phyloP scores from a whole-genome alignment of 2,329 filamentous ascomycete species.

The Bipolaris gigantea region DNA sequence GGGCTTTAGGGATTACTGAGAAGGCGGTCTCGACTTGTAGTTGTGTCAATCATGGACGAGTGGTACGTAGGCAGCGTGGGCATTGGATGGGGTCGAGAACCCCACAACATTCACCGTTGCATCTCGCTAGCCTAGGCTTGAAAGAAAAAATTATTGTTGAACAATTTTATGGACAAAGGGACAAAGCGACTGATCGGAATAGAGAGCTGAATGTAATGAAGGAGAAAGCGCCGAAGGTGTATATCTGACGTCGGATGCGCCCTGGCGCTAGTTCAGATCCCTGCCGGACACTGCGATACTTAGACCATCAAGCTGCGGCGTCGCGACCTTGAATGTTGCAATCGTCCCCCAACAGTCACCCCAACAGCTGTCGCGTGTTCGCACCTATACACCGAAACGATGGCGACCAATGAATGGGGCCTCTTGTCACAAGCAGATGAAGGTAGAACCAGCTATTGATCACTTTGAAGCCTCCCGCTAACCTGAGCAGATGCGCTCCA shows the following conservation, averaged over 20 bases:
- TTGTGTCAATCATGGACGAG: conserved; percentile 10
- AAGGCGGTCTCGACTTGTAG: conserved; percentile 2
- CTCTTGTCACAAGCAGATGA: conserved; percentile 75
- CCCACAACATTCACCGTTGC: conserved; percentile 8
- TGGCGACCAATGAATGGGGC: conserved; percentile 59
- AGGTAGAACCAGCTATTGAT: conserved; percentile 33
- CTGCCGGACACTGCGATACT: conserved; percentile 4
- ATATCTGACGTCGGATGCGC: conserved; percentile 17
- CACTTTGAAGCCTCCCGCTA: conserved; percentile 7
- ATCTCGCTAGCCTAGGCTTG: conserved; percentile 2
- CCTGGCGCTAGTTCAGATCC: conserved; percentile 5
- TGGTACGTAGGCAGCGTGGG: conserved; percentile 2
- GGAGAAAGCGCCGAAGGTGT: conserved; percentile 1
- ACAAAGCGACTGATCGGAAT: background rate
- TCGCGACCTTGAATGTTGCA: conserved; percentile 6
- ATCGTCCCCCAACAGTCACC: background rate
- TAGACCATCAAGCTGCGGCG: conserved; percentile 2
- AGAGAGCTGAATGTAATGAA: conserved; percentile 1
- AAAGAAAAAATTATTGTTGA: background rate
- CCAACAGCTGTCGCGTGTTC: background rate
- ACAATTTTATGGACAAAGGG: background rate
- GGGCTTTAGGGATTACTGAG: conserved; percentile 1
- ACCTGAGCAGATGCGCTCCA: conserved; percentile 70
- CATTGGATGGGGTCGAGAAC: conserved; percentile 6
- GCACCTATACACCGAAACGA: conserved; percentile 28